phyloP scores from a whole-genome alignment of 306 rosid species.

The Quercus dentata region DNA sequence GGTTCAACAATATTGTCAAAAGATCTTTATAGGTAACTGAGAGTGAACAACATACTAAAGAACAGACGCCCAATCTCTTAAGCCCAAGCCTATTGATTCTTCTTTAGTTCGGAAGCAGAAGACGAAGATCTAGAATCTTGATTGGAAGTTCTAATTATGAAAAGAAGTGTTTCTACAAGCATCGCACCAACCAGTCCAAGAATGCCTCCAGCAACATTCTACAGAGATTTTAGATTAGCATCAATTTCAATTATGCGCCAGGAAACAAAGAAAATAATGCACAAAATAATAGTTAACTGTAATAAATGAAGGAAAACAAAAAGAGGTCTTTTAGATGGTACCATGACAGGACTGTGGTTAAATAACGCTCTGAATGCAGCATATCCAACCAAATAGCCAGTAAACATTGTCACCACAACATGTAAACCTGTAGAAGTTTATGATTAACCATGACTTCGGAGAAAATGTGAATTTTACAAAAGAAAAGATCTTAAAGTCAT shows the following conservation, averaged over 20 bases:
- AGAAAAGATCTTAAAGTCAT: not conserved
- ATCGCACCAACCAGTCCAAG: slow-evolving; percentile 78
- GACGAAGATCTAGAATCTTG: slow-evolving; percentile 36
- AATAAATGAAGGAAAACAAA: not conserved
- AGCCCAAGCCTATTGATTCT: slow-evolving; percentile 48
- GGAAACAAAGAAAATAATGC: not conserved
- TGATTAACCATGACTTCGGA: slow-evolving; percentile 9
- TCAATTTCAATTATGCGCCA: not conserved
- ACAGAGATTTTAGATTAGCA: slow-evolving; percentile 11
- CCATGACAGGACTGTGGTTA: slow-evolving; percentile 74
- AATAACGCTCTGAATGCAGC: slow-evolving; percentile 81
- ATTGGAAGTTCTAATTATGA: slow-evolving; percentile 55
- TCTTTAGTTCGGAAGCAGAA: slow-evolving; percentile 54
- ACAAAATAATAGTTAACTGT: not conserved
- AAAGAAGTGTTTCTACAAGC: slow-evolving; percentile 94
- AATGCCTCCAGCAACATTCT: slow-evolving; percentile 93
- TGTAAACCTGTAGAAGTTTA: slow-evolving; percentile 66
- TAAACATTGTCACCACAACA: slow-evolving; percentile 73
- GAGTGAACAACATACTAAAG: not conserved
- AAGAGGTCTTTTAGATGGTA: slow-evolving; percentile 16
- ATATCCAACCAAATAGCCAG: slow-evolving; percentile 81
- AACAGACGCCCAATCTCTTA: not conserved
- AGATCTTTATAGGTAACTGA: not conserved
- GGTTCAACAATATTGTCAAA: not conserved
- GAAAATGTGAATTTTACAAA: not conserved